phyloP scores from a whole-genome alignment of 2,329 filamentous ascomycete species.

The Chalaropsis ovoidea region DNA sequence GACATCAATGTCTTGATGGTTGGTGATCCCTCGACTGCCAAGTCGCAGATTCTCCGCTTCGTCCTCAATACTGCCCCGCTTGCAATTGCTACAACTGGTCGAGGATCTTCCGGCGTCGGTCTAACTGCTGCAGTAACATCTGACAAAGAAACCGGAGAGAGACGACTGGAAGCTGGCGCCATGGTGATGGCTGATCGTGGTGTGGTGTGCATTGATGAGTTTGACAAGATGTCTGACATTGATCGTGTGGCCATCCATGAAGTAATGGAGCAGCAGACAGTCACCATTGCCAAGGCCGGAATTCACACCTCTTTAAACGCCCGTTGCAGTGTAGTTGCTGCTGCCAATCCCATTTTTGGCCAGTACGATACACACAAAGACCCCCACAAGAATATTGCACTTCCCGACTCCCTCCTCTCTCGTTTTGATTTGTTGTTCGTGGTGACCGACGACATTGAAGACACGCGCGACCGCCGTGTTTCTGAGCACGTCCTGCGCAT shows the following conservation, averaged over 20 bases:
- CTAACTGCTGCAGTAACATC: conserved; percentile 90
- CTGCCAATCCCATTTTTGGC: conserved; percentile 93
- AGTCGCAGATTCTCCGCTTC: conserved; percentile 94
- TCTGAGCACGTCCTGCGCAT: conserved; percentile 96
- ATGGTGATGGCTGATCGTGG: conserved; percentile 97
- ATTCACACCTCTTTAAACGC: conserved; percentile 97
- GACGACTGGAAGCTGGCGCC: conserved; percentile 87
- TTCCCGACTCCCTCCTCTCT: conserved; percentile 89
- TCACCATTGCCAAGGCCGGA: conserved; percentile 96
- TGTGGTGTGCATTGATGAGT: conserved; percentile 97
- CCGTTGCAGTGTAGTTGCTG: conserved; percentile 89
- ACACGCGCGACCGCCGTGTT: conserved; percentile 77
- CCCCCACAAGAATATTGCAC: conserved; percentile 94
- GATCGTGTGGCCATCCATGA: conserved; percentile 98
- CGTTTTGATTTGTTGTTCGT: conserved; percentile 98
- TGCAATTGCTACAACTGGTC: conserved; percentile 92
- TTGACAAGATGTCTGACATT: conserved; percentile 99
- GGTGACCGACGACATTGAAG: conserved; percentile 96
- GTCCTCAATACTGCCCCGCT: conserved; percentile 94
- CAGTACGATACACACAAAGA: conserved; percentile 99
- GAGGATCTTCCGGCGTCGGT: conserved; percentile 94
- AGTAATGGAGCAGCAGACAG: conserved; percentile 99
- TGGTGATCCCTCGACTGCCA: conserved; percentile 93
- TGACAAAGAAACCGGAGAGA: conserved; percentile 94
- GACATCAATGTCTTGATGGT: conserved; percentile 99